Percentiles rank a stretch among this genome's conserved stretches.
phyloP scores from a whole-genome alignment of 306 rosid species.

The Hylodesmum podocarpum region DNA sequence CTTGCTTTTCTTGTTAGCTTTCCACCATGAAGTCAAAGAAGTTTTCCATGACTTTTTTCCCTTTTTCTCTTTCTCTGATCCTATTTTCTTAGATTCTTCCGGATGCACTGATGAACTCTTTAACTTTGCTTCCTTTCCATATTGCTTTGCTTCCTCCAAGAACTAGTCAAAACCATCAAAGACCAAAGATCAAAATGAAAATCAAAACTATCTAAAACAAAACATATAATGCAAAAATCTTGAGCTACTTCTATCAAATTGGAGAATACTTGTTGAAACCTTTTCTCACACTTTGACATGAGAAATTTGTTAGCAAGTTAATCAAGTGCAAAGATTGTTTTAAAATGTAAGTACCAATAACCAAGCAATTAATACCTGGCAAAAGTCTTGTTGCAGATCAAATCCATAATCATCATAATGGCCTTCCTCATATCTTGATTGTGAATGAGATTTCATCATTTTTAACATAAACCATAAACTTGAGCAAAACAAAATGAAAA shows the following conservation, averaged over 20 bases:
- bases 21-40: conserved; percentile 71
- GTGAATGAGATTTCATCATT: conserved; percentile 51
- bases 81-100: conserved; percentile 45
- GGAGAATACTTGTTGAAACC: neutral
- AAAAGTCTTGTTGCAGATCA: conserved; percentile 62
- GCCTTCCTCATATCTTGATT: conserved; percentile 36
- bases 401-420: conserved; percentile 48
- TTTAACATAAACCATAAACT: neutral
- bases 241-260: neutral
- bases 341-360: neutral
- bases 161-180: conserved; percentile 45
- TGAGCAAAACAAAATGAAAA: neutral
- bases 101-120: conserved; percentile 41
- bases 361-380: conserved; percentile 39
- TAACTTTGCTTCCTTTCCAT: conserved; percentile 40
- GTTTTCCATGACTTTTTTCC: conserved; percentile 74
- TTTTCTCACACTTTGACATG: neutral
- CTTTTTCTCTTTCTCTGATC: conserved; percentile 39
- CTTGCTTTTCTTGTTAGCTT: conserved; percentile 51
- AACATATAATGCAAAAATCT: neutral
- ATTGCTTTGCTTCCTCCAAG: conserved; percentile 73
- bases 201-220: neutral
- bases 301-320: neutral
- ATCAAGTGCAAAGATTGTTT: neutral
- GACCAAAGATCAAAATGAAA: neutral